Evolutionary conservation across 1,284 basidiomycete species (phyloP).

Genomic region (Tylopilus microsporus): DNA sequence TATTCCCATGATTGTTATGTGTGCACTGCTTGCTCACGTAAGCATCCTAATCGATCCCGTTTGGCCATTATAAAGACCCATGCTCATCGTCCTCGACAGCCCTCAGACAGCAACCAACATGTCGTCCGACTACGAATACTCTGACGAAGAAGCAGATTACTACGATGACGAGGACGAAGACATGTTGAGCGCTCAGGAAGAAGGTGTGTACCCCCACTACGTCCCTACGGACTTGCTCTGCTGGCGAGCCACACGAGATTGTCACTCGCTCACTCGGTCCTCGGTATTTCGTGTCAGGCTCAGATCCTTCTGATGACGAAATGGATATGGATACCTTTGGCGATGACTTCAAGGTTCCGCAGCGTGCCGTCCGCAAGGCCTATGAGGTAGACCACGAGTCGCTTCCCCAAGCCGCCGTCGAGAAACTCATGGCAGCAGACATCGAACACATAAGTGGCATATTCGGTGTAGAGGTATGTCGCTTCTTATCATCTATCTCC

Average conservation of each 20-base stretch:
- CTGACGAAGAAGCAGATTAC: conserved; percentile 62
- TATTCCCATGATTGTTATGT: conserved; percentile 14
- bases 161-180: conserved; percentile 71
- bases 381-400: conserved; percentile 78
- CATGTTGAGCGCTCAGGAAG: conserved; percentile 58
- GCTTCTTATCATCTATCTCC: background rate
- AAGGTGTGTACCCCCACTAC: conserved; percentile 32
- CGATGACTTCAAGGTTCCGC: conserved; percentile 56
- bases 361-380: conserved; percentile 59
- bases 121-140: conserved; percentile 72
- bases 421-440: conserved; percentile 71
- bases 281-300: conserved; percentile 28
- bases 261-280: conserved; percentile 12
- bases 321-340: conserved; percentile 61
- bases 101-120: conserved; percentile 33
- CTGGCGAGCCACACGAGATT: conserved; percentile 20
- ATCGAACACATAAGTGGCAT: conserved; percentile 81
- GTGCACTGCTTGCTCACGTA: conserved; percentile 23
- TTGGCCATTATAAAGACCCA: conserved; percentile 4
- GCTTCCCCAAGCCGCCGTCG: conserved; percentile 68
- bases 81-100: conserved; percentile 17
- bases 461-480: conserved; percentile 78
- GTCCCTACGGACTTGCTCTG: conserved; percentile 2
- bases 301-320: conserved; percentile 53
- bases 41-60: conserved; percentile 32